Percentiles rank a stretch among this genome's conserved stretches.
These are phyloP conservation scores for Tetratostichococcus sp. DNA, from an alignment of 139 green algal genomes.

Conservation along the genomic window DNA sequence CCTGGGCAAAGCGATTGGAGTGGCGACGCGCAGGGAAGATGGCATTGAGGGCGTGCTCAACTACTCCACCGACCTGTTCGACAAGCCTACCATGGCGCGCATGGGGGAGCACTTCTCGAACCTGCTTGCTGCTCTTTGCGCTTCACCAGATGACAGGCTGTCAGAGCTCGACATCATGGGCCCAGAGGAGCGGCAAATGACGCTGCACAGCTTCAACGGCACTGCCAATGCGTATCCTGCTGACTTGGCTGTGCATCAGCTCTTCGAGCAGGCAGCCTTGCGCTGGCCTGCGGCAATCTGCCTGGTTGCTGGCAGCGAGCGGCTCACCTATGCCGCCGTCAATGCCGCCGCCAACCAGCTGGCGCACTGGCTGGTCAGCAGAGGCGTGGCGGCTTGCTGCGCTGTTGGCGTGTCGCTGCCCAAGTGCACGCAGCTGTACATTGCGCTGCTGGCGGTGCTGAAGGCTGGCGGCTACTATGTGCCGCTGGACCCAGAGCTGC, in stretches of 20 bases:
- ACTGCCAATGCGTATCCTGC: constrained; percentile 2
- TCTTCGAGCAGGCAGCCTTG: constrained; percentile 1
- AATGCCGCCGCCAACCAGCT: too few relatives aligned
- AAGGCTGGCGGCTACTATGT: too few relatives aligned
- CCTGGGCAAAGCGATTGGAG: too few relatives aligned
- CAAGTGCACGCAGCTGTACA: background rate
- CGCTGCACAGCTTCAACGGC: background rate
- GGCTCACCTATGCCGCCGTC: constrained; percentile 4
- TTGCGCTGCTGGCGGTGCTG: too few relatives aligned
- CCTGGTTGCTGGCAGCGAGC: background rate
- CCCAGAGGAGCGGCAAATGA: too few relatives aligned
- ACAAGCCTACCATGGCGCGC: background rate
- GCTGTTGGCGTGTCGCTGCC: constrained; percentile 18
- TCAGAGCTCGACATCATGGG: too few relatives aligned
- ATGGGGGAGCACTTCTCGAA: background rate
- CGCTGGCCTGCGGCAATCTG: constrained; percentile 1
- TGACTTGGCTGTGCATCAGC: constrained; percentile 12
- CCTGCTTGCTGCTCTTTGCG: background rate
- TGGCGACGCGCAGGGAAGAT: too few relatives aligned
- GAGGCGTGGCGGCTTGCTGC: constrained; percentile 8
- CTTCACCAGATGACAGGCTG: too few relatives aligned
- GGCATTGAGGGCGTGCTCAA: too few relatives aligned
- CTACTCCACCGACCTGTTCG: too few relatives aligned
- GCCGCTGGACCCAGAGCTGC: too few relatives aligned
- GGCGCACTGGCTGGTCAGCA: background rate